Evolutionary conservation across 2,329 filamentous ascomycete species (phyloP).

Genomic region (Ophiostoma quercus): DNA sequence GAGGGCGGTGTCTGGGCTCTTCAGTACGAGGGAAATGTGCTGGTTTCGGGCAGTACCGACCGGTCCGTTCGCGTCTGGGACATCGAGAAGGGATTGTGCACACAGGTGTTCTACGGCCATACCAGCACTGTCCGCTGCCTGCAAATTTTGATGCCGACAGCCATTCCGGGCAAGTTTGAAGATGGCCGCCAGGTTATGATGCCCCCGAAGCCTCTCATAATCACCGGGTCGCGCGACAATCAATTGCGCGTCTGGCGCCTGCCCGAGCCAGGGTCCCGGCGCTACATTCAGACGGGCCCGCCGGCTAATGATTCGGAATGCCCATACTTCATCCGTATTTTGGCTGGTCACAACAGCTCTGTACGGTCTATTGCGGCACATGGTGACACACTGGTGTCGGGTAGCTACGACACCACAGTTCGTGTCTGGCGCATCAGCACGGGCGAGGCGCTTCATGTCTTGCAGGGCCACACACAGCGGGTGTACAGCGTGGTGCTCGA

Average conservation of each 20-base stretch:
- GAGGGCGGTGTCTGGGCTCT: conserved; percentile 97
- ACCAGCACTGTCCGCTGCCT: conserved; percentile 95
- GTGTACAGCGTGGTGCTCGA: conserved; percentile 97
- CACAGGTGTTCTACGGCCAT: conserved; percentile 94
- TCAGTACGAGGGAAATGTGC: conserved; percentile 89
- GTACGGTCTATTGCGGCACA: conserved; percentile 94
- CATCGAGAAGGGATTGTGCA: conserved; percentile 85
- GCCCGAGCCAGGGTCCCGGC: conserved; percentile 69
- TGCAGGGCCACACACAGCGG: conserved; percentile 84
- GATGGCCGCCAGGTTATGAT: conserved; percentile 78
- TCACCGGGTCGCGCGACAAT: conserved; percentile 92
- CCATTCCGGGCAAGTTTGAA: conserved; percentile 59
- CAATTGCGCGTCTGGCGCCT: conserved; percentile 92
- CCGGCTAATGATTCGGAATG: conserved; percentile 73
- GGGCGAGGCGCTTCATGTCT: conserved; percentile 75
- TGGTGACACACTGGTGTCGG: conserved; percentile 91
- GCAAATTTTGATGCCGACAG: conserved; percentile 84
- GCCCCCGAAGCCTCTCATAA: conserved; percentile 91
- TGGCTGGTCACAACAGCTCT: conserved; percentile 84
- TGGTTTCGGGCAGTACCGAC: conserved; percentile 95
- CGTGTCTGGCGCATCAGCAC: conserved; percentile 97
- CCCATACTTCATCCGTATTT: conserved; percentile 85
- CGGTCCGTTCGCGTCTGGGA: conserved; percentile 99
- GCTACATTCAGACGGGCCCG: conserved; percentile 73
- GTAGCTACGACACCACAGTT: conserved; percentile 92